Percentiles rank a stretch among this genome's conserved stretches.
Conservation (phyloP, 257 asterid genomes). For the Paulownia fortunei region DNA sequence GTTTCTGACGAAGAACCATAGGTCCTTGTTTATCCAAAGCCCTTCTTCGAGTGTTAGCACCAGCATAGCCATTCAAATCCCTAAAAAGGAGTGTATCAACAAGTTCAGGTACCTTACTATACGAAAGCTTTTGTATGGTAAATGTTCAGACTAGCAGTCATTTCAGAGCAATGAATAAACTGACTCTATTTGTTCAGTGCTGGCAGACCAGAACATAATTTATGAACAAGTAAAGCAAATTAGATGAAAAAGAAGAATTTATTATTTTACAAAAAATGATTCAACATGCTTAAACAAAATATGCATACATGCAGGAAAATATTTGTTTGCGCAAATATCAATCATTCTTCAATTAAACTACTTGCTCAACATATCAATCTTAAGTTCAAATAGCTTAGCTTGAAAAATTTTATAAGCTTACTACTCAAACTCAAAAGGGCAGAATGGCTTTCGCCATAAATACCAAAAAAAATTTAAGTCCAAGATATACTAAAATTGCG, state of each 20-base stretch:
- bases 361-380: conserved; percentile 2
- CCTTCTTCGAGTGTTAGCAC: conserved; percentile 53
- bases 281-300: background rate
- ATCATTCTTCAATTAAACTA: background rate
- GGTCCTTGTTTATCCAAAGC: conserved; percentile 60
- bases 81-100: conserved; percentile 42
- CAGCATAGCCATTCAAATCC: conserved; percentile 64
- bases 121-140: conserved; percentile 9
- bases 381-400: conserved; percentile 10
- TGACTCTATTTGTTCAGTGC: conserved; percentile 26
- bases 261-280: background rate
- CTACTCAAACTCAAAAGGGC: conserved; percentile 5
- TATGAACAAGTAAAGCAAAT: background rate
- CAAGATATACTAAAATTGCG: background rate
- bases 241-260: conserved; percentile 7
- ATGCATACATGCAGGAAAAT: background rate
- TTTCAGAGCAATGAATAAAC: conserved; percentile 6
- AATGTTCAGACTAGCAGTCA: conserved; percentile 26
- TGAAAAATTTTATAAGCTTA: background rate
- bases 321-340: conserved; percentile 21
- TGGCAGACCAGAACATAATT: conserved; percentile 12
- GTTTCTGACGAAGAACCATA: conserved; percentile 69
- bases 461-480: background rate
- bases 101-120: conserved; percentile 2
- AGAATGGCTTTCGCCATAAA: background rate